Evolutionary conservation across 2,329 filamentous ascomycete species (phyloP), one percentile per base, ranked within the genome.

Genomic region (Metarhizium robertsii): DNA sequence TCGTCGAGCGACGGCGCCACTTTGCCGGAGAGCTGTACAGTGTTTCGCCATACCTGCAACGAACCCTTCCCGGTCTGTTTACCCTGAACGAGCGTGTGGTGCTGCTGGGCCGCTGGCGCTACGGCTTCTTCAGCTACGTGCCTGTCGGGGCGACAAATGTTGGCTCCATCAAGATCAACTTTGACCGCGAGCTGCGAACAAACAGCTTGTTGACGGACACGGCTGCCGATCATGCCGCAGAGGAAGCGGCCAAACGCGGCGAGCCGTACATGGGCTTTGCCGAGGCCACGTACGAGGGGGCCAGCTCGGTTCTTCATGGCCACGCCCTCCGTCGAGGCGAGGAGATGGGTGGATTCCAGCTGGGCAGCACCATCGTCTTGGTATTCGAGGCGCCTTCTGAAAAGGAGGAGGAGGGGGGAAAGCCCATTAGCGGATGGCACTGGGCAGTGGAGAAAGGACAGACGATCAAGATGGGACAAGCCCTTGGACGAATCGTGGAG

Each of bases 121-220:
- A 90, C 82, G 94, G 94, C 18, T 97, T 99, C 80, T 99, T 99
- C 78, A 88, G 86, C 61, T 96, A 91, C 73, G 92, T 90, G 0
- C 92, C 95, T 14, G 94, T 99, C 38, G 94, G 94, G 59, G 94
- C 94, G 7, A 99, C 94, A 25, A 99, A 99, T 65, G 94, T 99
- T 48, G 94, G 94, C 55, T 95, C 89, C 57, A 97, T 99, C 73
- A 88, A 90, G 68, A 83, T 99, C 75, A 96, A 99, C 74, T 99
- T 99, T 70, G 95, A 99, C 73, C 79, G 86, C 57, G 94, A 99
- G 72, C 78, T 99, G 58, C 86, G 92, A 60, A 95, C 95, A 53
- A 99, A 99, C 73, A 91, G 85, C 62, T 77, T 99, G 53, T 86
- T 87, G 3, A 96, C 92, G 2, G 94, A 99, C 70, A 99, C 92